Base-by-base conservation (phyloP, 2,329 filamentous ascomycete species). In the Beauveria medogensis region DNA sequence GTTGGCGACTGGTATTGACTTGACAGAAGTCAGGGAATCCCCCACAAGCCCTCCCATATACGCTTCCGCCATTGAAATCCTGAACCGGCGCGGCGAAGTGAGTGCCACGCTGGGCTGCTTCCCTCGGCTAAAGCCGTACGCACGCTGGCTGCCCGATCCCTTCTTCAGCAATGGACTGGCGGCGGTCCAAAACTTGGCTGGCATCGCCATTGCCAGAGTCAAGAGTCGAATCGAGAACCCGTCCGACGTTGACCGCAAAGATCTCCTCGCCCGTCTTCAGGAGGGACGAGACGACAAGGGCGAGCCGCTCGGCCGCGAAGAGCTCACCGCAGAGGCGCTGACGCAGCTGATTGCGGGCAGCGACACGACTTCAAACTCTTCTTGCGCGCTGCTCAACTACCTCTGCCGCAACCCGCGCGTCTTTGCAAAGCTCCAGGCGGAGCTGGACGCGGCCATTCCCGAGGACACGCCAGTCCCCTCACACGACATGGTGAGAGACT, bases 61-160 rank as follows among this genome's bases (percentile, higher is more conserved):
- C 67, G 89, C 88, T 0, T 83, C 88, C 0, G 92, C 92, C 10
- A 90, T 96, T 64, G 87, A 96, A 74, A 92, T 96, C 4, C 79
- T 96, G 59, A 96, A 96, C 75, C 84, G 92, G 16, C 82, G 92
- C 54, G 92, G 92, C 60, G 92, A 96, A 70, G 91, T 96, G 34
- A 92, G 88, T 14, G 89, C 86, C 4, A 86, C 91, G 0, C 78
- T 97, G 3, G 92, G 92, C 1, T 89, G 85, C 68, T 77, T 87
- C 59, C 91, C 92, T 0, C 74, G 77, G 62, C 77, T 96, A 53
- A 93, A 90, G 72, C 90, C 91, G 0, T 95, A 85, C 66, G 92
- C 91, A 20, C 85, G 84, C 67, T 93, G 87, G 72, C 75, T 96
- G 10, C 91, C 91, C 0, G 91, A 95, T 69, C 82, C 87, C 1